Evolutionary conservation across 768 basidiomycete species (phyloP).

Genomic region (Mycena epipterygia): DNA sequence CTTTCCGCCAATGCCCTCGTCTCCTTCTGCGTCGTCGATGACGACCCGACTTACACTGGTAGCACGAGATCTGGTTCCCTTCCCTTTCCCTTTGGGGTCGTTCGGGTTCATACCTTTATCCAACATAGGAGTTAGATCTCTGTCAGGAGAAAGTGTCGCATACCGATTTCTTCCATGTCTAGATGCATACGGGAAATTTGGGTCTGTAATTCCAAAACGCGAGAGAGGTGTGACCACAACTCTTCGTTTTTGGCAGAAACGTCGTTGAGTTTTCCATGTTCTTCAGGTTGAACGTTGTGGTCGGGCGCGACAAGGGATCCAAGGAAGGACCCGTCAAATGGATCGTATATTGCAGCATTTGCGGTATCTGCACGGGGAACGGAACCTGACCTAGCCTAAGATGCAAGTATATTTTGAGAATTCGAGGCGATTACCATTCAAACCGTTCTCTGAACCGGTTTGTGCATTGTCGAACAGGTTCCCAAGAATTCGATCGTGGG

Average conservation of each 20-base stretch:
- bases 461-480: constrained; percentile 14
- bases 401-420: constrained; percentile 15
- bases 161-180: constrained; percentile 80
- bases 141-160: no score
- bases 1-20: constrained; percentile 64
- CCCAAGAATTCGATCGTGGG: constrained; percentile 33
- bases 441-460: neutral
- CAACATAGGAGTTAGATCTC: no score
- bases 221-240: constrained; percentile 77
- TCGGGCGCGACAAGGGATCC: constrained; percentile 50
- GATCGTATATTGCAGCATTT: constrained; percentile 54
- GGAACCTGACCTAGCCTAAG: constrained; percentile 15
- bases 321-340: constrained; percentile 61
- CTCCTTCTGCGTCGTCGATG: constrained; percentile 59
- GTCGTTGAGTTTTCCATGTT: constrained; percentile 19
- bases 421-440: constrained; percentile 20
- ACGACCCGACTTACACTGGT: constrained; percentile 35
- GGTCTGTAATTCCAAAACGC: constrained; percentile 79
- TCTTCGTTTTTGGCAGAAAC: constrained; percentile 57
- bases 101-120: constrained; percentile 47
- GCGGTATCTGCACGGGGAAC: neutral
- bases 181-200: constrained; percentile 81
- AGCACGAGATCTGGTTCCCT: constrained; percentile 41
- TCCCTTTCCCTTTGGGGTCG: constrained; percentile 54
- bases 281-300: constrained; percentile 30